Percentiles rank a stretch among this genome's conserved stretches.
phyloP scores from a whole-genome alignment of 1,284 basidiomycete genomes.

The Takashimella tepidaria region DNA sequence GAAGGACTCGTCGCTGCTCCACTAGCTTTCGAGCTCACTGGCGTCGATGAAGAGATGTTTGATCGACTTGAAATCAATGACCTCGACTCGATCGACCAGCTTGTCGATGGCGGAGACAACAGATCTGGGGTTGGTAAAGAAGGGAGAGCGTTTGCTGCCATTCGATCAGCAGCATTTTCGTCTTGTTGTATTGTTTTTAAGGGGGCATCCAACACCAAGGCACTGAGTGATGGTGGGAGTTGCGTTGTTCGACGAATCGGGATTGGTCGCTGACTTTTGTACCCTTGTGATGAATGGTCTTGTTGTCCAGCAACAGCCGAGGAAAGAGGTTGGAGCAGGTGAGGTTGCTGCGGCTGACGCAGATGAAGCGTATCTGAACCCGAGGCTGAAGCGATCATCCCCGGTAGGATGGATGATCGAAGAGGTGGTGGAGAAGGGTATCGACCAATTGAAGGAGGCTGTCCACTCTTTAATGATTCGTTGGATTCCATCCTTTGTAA shows the following conservation, averaged over 20 bases:
- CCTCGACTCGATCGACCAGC: not conserved
- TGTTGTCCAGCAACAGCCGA: not conserved
- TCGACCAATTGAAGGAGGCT: not conserved
- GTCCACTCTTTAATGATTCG: not conserved
- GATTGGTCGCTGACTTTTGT: not conserved
- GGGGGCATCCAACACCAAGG: constrained; percentile 5
- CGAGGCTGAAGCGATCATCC: not conserved
- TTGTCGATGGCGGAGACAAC: not conserved
- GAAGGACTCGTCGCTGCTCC: not conserved
- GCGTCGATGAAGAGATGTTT: constrained; percentile 5
- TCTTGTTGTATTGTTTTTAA: not conserved
- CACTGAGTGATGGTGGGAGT: constrained; percentile 4
- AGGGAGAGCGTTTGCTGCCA: not conserved
- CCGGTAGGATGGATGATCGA: not conserved
- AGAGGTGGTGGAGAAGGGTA: not conserved
- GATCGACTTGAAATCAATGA: not conserved
- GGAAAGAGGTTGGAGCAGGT: not conserved
- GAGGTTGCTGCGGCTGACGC: not conserved
- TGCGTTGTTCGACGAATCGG: not conserved
- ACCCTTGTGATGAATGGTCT: not conserved
- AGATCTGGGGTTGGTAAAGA: not conserved
- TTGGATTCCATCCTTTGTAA: not conserved
- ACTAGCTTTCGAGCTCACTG: not conserved
- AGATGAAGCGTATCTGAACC: not conserved
- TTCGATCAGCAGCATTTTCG: not conserved